These are phyloP conservation scores for Plasmodium cynomolgi DNA, from an alignment of 169 alveolate genomes.

Conservation along the genomic window DNA sequence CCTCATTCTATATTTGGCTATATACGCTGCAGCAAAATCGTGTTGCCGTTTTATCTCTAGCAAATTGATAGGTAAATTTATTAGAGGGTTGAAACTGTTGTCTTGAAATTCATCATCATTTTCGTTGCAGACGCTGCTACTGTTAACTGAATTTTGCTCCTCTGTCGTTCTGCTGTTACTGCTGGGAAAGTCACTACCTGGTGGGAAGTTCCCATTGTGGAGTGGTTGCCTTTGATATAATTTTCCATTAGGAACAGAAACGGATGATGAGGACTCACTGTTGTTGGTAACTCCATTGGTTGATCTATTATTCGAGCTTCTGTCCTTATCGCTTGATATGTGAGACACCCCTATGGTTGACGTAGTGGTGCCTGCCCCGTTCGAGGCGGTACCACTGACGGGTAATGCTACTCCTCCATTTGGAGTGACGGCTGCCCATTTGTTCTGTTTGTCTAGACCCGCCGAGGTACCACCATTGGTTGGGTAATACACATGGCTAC, in stretches of 20 bases:
- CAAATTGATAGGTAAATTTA: conserved; percentile 20
- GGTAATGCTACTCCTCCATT: neutral
- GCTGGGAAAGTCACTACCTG: neutral
- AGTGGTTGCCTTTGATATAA: neutral
- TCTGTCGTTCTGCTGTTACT: neutral
- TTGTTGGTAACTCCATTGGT: neutral
- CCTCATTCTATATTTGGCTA: conserved; percentile 40
- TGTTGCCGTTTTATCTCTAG: conserved; percentile 46
- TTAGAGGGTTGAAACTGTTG: conserved; percentile 28
- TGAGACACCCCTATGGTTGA: neutral
- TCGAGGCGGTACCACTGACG: neutral
- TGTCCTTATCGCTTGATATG: neutral
- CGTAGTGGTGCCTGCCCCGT: neutral
- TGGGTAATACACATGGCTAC: neutral
- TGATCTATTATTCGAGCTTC: neutral
- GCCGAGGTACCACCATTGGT: neutral
- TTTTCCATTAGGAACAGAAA: neutral
- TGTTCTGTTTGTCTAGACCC: neutral
- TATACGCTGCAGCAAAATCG: conserved; percentile 64
- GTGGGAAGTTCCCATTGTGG: neutral
- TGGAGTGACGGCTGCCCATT: neutral
- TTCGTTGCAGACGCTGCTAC: neutral
- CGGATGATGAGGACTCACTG: neutral
- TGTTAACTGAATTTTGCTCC: conserved; percentile 2
- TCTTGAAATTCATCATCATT: conserved; percentile 12